These are phyloP conservation scores for Colletotrichum shisoi DNA, from an alignment of 2,329 filamentous ascomycete species.

Conservation along the genomic window DNA sequence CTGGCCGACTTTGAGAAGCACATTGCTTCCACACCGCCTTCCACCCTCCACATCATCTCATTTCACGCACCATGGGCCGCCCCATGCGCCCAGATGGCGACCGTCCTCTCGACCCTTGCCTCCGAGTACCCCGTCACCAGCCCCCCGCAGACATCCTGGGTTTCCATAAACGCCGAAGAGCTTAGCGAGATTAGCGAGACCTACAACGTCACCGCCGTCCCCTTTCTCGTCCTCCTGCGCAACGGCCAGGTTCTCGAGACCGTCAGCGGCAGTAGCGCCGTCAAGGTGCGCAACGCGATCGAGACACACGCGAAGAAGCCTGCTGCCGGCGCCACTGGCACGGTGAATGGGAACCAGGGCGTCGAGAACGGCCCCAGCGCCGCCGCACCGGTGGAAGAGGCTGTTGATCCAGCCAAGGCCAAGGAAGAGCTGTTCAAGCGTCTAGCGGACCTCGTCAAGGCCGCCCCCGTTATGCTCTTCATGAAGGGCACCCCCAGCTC, in stretches of 20 bases:
- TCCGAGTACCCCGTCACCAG: slow-evolving; percentile 78
- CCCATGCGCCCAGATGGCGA: slow-evolving; percentile 92
- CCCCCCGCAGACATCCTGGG: slow-evolving; percentile 77
- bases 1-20: slow-evolving; percentile 76
- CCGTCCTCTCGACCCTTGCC: slow-evolving; percentile 84
- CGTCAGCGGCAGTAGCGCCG: slow-evolving; percentile 87
- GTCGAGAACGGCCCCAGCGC: slow-evolving; percentile 42
- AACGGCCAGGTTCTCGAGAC: slow-evolving; percentile 80
- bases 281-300: slow-evolving; percentile 83
- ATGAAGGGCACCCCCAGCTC: slow-evolving; percentile 94
- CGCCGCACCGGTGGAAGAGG: slow-evolving; percentile 43
- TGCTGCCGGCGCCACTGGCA: slow-evolving; percentile 50
- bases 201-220: slow-evolving; percentile 94
- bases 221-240: slow-evolving; percentile 85
- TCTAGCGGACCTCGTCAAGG: slow-evolving; percentile 85
- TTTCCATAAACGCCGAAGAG: slow-evolving; percentile 93
- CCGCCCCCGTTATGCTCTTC: slow-evolving; percentile 97
- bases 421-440: slow-evolving; percentile 88
- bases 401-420: slow-evolving; percentile 57
- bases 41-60: slow-evolving; percentile 82
- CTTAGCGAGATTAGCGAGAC: slow-evolving; percentile 88
- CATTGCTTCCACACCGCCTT: slow-evolving; percentile 69
- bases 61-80: slow-evolving; percentile 98
- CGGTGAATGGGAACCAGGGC: slow-evolving; percentile 47
- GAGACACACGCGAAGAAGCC: slow-evolving; percentile 75